These are phyloP conservation scores for Aspergillus costaricaensis DNA, from an alignment of 2,329 filamentous ascomycete genomes.

Conservation along the genomic window DNA sequence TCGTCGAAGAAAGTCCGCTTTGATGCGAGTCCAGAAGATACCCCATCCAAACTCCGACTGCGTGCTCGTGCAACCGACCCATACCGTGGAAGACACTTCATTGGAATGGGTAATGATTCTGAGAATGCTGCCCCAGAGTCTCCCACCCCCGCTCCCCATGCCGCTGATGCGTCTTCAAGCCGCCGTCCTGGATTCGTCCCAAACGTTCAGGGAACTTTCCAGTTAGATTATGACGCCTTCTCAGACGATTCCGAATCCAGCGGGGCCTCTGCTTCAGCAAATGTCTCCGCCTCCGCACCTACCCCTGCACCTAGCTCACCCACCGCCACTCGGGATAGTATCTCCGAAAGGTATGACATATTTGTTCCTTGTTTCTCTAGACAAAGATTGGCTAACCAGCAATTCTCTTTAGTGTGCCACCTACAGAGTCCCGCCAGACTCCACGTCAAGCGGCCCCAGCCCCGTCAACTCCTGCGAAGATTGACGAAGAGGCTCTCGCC, in stretches of 20 bases:
- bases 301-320: slow-evolving; percentile 8
- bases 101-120: slow-evolving; percentile 22
- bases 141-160: slow-evolving; percentile 16
- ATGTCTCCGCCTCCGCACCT: slow-evolving; percentile 7
- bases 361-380: background rate
- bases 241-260: slow-evolving; percentile 27
- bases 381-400: slow-evolving; percentile 5
- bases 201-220: slow-evolving; percentile 25
- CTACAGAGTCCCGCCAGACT: slow-evolving; percentile 17
- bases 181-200: slow-evolving; percentile 5
- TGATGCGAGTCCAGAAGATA: slow-evolving; percentile 36
- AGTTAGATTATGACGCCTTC: slow-evolving; percentile 35
- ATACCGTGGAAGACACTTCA: slow-evolving; percentile 25
- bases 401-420: slow-evolving; percentile 5
- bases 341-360: slow-evolving; percentile 18
- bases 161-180: slow-evolving; percentile 3
- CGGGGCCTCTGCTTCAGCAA: slow-evolving; percentile 16
- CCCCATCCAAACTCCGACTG: slow-evolving; percentile 33
- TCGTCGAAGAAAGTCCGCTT: slow-evolving; percentile 37
- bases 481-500: slow-evolving; percentile 35
- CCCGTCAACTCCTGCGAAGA: slow-evolving; percentile 23
- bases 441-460: slow-evolving; percentile 17
- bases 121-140: slow-evolving; percentile 16
- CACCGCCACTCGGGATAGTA: slow-evolving; percentile 7
- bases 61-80: slow-evolving; percentile 28